Conservation (phyloP, 1,284 basidiomycete species). For the Ceratobasidium sp. region DNA sequence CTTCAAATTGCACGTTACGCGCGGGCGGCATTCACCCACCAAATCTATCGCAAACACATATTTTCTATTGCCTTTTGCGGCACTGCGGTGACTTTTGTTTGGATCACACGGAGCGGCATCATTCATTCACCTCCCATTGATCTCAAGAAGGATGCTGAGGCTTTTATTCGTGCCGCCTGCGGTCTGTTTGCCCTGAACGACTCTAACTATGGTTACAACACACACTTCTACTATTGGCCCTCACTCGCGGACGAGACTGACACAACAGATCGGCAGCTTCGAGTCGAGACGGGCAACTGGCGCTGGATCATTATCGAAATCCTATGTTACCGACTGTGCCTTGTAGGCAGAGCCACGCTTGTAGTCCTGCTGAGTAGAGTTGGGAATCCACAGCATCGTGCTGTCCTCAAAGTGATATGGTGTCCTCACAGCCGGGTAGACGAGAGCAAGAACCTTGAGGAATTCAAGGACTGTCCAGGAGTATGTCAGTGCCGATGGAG, state of each 20-base stretch:
- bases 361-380: background rate
- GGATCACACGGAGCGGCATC: background rate
- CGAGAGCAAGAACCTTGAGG: background rate
- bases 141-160: background rate
- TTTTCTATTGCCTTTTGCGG: background rate
- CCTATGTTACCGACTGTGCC: conserved; percentile 16
- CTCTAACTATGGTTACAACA: background rate
- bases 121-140: conserved; percentile 12
- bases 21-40: conserved; percentile 11
- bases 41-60: background rate
- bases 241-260: background rate
- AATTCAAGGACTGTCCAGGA: background rate
- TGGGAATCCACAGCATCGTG: background rate
- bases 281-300: conserved; percentile 6
- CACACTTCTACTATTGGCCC: conserved; percentile 12
- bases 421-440: background rate
- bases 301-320: conserved; percentile 7
- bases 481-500: conserved; percentile 25
- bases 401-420: conserved; percentile 5
- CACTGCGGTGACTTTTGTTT: background rate
- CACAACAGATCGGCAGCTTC: background rate
- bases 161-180: conserved; percentile 1
- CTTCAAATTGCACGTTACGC: conserved; percentile 29
- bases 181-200: conserved; percentile 3
- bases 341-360: conserved; percentile 11